Conservation (phyloP, 1,284 basidiomycete species). For the Ceratobasidium sp. region DNA sequence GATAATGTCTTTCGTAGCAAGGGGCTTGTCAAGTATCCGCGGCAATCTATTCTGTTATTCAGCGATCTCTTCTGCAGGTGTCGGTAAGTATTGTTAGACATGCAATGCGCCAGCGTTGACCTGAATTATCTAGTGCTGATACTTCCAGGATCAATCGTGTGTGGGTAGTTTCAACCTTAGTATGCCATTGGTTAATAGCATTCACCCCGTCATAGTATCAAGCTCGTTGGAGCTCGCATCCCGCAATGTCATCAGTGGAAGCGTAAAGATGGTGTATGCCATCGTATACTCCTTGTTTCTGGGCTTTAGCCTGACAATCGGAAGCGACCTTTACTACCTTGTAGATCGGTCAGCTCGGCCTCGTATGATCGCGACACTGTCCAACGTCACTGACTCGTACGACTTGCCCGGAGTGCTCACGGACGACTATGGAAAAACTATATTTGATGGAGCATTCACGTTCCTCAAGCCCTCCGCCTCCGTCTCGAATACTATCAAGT, state of each 20-base stretch:
- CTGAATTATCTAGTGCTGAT: constrained; percentile 59
- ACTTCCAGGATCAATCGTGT: constrained; percentile 78
- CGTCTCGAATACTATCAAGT: constrained; percentile 11
- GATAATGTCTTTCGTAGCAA: constrained; percentile 78
- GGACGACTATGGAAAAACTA: constrained; percentile 1
- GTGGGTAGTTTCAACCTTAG: constrained; percentile 53
- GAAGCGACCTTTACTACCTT: constrained; percentile 83
- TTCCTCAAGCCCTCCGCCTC: constrained; percentile 24
- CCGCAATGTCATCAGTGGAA: constrained; percentile 85
- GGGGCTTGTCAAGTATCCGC: constrained; percentile 72
- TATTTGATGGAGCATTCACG: constrained; percentile 31
- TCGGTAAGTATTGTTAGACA: constrained; percentile 46
- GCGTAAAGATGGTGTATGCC: constrained; percentile 89
- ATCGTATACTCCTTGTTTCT: constrained; percentile 89
- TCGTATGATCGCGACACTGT: constrained; percentile 59
- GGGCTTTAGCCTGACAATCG: constrained; percentile 88
- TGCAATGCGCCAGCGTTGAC: constrained; percentile 45
- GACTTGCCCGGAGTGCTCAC: constrained; percentile 26
- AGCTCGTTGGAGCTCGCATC: constrained; percentile 87
- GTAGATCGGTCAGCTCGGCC: constrained; percentile 67
- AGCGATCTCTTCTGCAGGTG: constrained; percentile 80
- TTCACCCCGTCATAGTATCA: constrained; percentile 68
- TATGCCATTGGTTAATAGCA: constrained; percentile 55
- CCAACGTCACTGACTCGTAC: constrained; percentile 36
- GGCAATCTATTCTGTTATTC: constrained; percentile 79